Evolutionary conservation across 2,329 filamentous ascomycete species (phyloP), one percentile per base, ranked within the genome.

Genomic region (Colletotrichum euphorbiae): DNA sequence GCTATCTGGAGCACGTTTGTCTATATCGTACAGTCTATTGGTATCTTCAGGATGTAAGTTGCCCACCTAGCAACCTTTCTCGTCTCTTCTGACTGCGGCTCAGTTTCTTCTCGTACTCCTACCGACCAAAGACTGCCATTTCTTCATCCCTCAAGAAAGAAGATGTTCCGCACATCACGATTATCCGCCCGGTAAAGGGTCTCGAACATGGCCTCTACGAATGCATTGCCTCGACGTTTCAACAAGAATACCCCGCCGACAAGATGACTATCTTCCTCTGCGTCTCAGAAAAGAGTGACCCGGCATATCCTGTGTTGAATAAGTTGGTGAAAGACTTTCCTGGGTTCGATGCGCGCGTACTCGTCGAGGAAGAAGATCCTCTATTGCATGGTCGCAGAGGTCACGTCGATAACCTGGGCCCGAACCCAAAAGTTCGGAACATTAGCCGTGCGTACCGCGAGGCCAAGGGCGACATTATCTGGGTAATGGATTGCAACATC

Each of bases 371-470:
- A 56, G 91, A 97, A 68, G 94, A 97, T 76, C 89, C 91, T 0
- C 78, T 89, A 33, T 81, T 97, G 8, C 85, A 88, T 60, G 85
- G 84, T 33, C 74, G 82, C 36, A 78, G 80, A 11, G 85, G 84
- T 60, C 79, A 84, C 52, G 74, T 80, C 56, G 80, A 85, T 70
- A 85, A 88, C 64, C 85, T 98, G 64, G 97, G 97, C 0, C 96
- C 96, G 1, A 99, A 99, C 75, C 96, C 96, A n/a, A 99, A 99
- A 83, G 97, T 99, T 73, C 87, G 96, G 57, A 99, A 99, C 77
- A 93, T 98, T 84, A 98, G 94, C 77, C 88, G 93, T 48, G 94
- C 93, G 2, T 99, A 98, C 76, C 84, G 94, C 31, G 94, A 98
- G 76, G 93, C 94, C 2, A 90, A 91, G 71, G 91, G 92, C 1